Evolutionary conservation across 805 yeast species (phyloP).

Genomic region (Starmerella powellii): DNA sequence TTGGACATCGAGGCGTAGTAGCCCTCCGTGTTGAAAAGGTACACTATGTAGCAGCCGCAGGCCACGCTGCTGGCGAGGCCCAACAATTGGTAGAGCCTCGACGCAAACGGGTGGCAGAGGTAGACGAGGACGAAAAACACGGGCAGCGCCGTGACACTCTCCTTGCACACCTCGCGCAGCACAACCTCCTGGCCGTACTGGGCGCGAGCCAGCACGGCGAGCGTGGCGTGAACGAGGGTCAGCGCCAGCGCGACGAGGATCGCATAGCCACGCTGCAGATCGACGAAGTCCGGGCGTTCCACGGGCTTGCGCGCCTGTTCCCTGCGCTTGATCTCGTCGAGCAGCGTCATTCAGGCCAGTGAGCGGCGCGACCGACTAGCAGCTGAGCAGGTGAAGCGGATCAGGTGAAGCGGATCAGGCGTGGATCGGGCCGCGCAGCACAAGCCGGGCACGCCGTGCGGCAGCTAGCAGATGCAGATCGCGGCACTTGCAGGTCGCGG

Average conservation of each 20-base stretch:
- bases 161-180: slow-evolving; percentile 15
- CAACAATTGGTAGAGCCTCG: slow-evolving; percentile 8
- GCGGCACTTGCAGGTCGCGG: too few relatives aligned
- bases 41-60: slow-evolving; percentile 29
- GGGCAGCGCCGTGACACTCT: slow-evolving; percentile 25
- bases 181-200: slow-evolving; percentile 28
- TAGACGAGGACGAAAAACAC: slow-evolving; percentile 25
- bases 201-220: slow-evolving; percentile 29
- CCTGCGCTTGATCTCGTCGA: slow-evolving; percentile 15
- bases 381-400: too few relatives aligned
- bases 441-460: too few relatives aligned
- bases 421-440: too few relatives aligned
- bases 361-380: too few relatives aligned
- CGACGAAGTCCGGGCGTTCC: neutral
- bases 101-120: slow-evolving; percentile 20
- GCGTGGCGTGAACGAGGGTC: slow-evolving; percentile 27
- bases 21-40: slow-evolving; percentile 28
- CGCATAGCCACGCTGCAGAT: slow-evolving; percentile 15
- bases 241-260: slow-evolving; percentile 15
- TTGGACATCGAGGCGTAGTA: slow-evolving; percentile 31
- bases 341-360: slow-evolving; percentile 11
- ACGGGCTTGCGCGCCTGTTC: neutral
- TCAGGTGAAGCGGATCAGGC: too few relatives aligned
- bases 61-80: slow-evolving; percentile 21
- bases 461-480: too few relatives aligned